A percentile compares a stretch with the other conserved stretches of the same genome.
These are phyloP conservation scores for Neostapfia colusana DNA, from an alignment of 176 grass and related monocot species.

Conservation along the genomic window DNA sequence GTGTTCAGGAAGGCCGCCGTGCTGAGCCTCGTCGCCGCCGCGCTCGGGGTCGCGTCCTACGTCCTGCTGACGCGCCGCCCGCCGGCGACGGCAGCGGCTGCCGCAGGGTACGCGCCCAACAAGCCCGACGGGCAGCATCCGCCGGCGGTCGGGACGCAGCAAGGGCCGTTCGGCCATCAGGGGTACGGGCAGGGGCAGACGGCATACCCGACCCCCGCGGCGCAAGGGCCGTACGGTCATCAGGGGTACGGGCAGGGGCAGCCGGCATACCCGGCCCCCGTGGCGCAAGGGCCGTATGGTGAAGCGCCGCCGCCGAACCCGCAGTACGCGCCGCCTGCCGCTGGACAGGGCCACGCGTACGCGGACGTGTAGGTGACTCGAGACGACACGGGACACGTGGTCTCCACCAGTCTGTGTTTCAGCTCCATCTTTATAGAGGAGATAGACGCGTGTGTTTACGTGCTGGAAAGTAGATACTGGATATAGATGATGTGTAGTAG, in stretches of 20 bases:
- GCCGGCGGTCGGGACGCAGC: background rate
- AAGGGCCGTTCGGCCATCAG: background rate
- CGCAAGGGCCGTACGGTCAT: background rate
- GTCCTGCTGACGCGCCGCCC: background rate
- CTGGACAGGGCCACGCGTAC: background rate
- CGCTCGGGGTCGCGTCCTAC: background rate
- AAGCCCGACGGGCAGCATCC: background rate
- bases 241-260: background rate
- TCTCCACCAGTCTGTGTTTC: background rate
- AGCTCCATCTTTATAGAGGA: background rate
- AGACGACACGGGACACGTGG: background rate
- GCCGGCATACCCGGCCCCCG: background rate
- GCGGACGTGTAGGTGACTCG: background rate
- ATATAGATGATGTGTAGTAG: too few relatives aligned
- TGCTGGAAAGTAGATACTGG: background rate
- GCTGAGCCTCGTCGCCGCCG: constrained; percentile 12
- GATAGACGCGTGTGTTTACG: background rate
- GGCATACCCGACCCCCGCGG: background rate
- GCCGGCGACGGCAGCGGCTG: background rate
- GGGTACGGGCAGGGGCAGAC: background rate
- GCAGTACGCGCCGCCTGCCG: background rate
- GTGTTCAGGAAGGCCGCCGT: background rate
- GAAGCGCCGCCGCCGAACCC: background rate
- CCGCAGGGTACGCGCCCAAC: background rate
- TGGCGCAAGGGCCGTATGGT: background rate